A percentile compares a stretch with the other conserved stretches of the same genome.
Conservation (phyloP, 2,329 filamentous ascomycete species). For the Ceratocystis variospora region DNA sequence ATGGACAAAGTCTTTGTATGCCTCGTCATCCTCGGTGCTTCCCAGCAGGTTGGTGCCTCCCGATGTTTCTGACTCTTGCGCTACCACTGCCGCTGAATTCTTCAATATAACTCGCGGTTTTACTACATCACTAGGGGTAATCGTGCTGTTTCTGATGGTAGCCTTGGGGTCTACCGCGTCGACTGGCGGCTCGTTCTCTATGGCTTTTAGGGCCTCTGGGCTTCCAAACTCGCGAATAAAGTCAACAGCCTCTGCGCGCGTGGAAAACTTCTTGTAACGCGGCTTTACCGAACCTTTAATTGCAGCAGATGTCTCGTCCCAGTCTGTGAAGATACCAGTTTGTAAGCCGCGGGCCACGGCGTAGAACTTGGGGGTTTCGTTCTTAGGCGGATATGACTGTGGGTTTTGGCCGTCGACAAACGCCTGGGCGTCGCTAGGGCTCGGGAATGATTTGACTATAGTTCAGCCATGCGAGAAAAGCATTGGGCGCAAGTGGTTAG, state of each 20-base stretch:
- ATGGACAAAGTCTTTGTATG: slow-evolving; percentile 26
- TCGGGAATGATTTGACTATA: slow-evolving; percentile 66
- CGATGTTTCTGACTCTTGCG: background rate
- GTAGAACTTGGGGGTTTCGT: slow-evolving; percentile 38
- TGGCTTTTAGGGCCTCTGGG: slow-evolving; percentile 30
- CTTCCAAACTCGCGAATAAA: slow-evolving; percentile 49
- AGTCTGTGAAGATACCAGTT: slow-evolving; percentile 48
- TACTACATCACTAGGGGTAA: background rate
- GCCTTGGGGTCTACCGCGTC: slow-evolving; percentile 21
- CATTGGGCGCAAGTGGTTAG: slow-evolving; percentile 14
- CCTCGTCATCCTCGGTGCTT: slow-evolving; percentile 19
- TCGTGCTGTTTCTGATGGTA: slow-evolving; percentile 13
- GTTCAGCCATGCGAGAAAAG: background rate
- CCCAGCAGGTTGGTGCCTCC: background rate
- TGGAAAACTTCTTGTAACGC: slow-evolving; percentile 56
- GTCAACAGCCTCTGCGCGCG: slow-evolving; percentile 57
- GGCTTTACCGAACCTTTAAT: slow-evolving; percentile 59
- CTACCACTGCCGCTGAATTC: background rate
- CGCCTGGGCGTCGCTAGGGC: slow-evolving; percentile 59
- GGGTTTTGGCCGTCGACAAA: slow-evolving; percentile 51
- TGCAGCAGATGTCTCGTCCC: slow-evolving; percentile 58
- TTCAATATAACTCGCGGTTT: background rate
- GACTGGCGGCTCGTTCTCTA: slow-evolving; percentile 26
- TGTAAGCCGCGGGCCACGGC: slow-evolving; percentile 45
- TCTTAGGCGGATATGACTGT: slow-evolving; percentile 28